Conservation (phyloP, 257 asterid genomes). For the Ballota nigra region DNA sequence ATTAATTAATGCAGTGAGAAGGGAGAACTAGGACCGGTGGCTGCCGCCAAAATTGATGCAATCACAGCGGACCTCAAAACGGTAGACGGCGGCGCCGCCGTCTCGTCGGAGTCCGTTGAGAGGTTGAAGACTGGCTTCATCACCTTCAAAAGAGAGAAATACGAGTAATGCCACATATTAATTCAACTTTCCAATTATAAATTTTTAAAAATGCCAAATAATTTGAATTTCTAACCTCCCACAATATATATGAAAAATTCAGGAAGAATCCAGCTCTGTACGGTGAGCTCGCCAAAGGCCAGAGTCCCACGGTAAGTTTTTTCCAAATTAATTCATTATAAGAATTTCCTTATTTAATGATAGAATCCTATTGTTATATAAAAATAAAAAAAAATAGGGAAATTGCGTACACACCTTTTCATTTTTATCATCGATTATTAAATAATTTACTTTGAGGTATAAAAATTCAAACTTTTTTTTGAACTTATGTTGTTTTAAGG, state of each 20-base stretch:
- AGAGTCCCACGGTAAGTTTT: constrained; percentile 69
- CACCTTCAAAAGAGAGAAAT: constrained; percentile 82
- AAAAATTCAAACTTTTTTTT: no score
- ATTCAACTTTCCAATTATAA: neutral
- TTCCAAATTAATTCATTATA: neutral
- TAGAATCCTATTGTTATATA: no score
- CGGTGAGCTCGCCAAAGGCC: constrained; percentile 81
- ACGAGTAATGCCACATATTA: constrained; percentile 47
- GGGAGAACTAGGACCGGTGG: constrained; percentile 70
- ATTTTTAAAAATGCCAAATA: neutral
- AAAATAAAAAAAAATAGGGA: no score
- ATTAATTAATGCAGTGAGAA: constrained; percentile 68
- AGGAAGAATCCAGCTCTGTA: constrained; percentile 70
- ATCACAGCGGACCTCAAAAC: constrained; percentile 69
- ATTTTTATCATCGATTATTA: no score
- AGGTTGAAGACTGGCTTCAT: constrained; percentile 72
- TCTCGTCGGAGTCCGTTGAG: constrained; percentile 55
- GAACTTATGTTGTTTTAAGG: no score
- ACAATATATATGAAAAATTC: neutral
- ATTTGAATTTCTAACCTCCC: constrained; percentile 6
- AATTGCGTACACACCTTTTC: no score
- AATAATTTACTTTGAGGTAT: no score
- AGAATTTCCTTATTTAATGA: no score
- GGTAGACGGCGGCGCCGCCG: constrained; percentile 31
- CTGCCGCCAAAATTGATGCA: constrained; percentile 65